A percentile compares a stretch with the other conserved stretches of the same genome.
These are phyloP conservation scores for Entelexis paramagnoliae DNA, from an alignment of 1,139 yeast genomes.

Conservation along the genomic window DNA sequence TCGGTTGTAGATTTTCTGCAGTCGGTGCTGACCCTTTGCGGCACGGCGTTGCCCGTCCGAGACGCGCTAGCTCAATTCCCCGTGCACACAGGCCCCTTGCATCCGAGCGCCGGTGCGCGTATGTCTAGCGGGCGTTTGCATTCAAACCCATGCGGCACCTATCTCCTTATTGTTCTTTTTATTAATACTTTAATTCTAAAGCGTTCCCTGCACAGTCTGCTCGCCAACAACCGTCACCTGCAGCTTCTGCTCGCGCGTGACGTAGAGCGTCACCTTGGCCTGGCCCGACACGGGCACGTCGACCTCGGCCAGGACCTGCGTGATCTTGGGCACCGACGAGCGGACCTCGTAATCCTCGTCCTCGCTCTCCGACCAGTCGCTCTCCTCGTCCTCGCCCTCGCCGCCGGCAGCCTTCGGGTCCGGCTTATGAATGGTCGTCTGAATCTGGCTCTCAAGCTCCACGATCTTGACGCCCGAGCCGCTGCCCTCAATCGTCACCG, in stretches of 20 bases:
- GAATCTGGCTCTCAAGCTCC: slow-evolving; percentile 78
- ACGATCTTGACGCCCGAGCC: slow-evolving; percentile 60
- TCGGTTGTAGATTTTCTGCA: not conserved
- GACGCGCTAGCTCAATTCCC: too few relatives aligned
- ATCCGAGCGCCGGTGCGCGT: too few relatives aligned
- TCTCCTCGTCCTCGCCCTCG: slow-evolving; percentile 42
- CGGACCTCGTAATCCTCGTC: slow-evolving; percentile 71
- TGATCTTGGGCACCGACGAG: slow-evolving; percentile 65
- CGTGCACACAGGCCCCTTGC: too few relatives aligned
- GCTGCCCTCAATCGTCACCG: slow-evolving; percentile 49
- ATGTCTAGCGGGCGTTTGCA: too few relatives aligned
- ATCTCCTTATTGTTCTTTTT: too few relatives aligned
- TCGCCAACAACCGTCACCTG: slow-evolving; percentile 61
- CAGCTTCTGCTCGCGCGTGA: slow-evolving; percentile 73
- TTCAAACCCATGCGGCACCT: too few relatives aligned
- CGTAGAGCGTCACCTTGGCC: slow-evolving; percentile 73
- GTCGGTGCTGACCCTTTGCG: too few relatives aligned
- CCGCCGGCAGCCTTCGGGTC: slow-evolving; percentile 42
- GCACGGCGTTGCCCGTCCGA: too few relatives aligned
- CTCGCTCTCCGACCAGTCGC: slow-evolving; percentile 46
- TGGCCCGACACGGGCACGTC: slow-evolving; percentile 56
- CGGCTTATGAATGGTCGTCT: slow-evolving; percentile 62
- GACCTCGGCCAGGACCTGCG: slow-evolving; percentile 67
- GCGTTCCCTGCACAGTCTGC: slow-evolving; percentile 22
- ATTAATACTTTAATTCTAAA: slow-evolving; percentile 2